These are phyloP conservation scores for Gyromitra esculenta DNA, from an alignment of 2,329 filamentous ascomycete genomes.

Conservation along the genomic window DNA sequence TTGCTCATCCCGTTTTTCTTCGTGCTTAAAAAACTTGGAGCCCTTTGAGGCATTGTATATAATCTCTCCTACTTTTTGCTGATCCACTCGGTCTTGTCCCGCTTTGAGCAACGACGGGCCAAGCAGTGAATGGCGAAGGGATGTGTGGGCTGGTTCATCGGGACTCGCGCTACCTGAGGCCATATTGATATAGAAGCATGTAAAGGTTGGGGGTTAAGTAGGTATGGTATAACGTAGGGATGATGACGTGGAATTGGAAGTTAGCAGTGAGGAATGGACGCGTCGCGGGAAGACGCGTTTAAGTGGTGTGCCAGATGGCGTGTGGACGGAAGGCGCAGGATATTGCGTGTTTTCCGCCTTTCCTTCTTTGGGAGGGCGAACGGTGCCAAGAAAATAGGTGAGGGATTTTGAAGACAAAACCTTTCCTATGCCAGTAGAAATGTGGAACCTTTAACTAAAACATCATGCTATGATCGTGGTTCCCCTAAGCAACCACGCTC, in stretches of 20 bases:
- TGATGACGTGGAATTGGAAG: not conserved
- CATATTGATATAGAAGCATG: slow-evolving; percentile 24
- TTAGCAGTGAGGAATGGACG: not conserved
- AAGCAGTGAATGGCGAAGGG: slow-evolving; percentile 87
- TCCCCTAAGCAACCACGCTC: not conserved
- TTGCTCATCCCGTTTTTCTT: slow-evolving; percentile 81
- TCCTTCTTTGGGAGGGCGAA: not conserved
- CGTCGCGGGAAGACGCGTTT: slow-evolving; percentile 42
- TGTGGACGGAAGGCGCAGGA: not conserved
- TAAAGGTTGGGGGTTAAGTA: not conserved
- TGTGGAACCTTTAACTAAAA: not conserved
- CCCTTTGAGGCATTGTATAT: slow-evolving; percentile 98
- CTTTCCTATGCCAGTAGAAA: not conserved
- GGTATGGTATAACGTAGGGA: not conserved
- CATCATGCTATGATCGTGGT: not conserved
- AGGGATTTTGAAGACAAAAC: not conserved
- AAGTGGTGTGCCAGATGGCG: not conserved
- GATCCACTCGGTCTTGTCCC: slow-evolving; percentile 92
- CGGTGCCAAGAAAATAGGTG: not conserved
- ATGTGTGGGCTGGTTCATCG: slow-evolving; percentile 64
- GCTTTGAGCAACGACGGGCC: slow-evolving; percentile 93
- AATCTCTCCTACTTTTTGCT: slow-evolving; percentile 84
- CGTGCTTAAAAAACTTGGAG: slow-evolving; percentile 93
- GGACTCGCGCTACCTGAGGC: slow-evolving; percentile 12
- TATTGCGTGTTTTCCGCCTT: not conserved